Base-by-base conservation (phyloP, 2,329 filamentous ascomycete species). In the Calonectria fujianensis region DNA sequence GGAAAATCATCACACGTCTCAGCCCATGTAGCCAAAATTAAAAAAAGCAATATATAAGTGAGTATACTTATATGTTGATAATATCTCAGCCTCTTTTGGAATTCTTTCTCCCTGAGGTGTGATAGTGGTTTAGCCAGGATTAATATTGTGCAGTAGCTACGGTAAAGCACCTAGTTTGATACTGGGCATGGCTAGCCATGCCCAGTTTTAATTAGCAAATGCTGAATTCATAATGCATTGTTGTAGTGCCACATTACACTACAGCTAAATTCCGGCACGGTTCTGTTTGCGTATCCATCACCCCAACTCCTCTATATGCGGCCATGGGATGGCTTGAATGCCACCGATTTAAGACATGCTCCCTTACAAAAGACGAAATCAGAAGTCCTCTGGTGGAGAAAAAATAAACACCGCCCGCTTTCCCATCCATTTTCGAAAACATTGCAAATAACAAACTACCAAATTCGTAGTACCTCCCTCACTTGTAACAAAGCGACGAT, bases 281-380 rank as follows among this genome's bases (percentile, higher is more conserved):
- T 65, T 35, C 61, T 39, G 61, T 18, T 50, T 69, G 61, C 67
- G 39, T 51, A 39, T 39, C 51, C 51, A 37, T 54, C 52, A 45
- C 72, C 67, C 24, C 16, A 66, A 74, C 72, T 74, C 72, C 67
- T 74, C 67, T 74, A 73, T 66, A 66, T 67, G 67, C 67, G 52
- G 52, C 61, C 67, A 54, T 57, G 10, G 20, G 48, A 37, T 65
- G 45, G 35, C 70, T 64, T 45, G 57, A 59, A 65, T 65, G 37
- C 24, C 57, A 31, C 29, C 57, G 11, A 31, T 52, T 65, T 41
- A 32, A 67, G 59, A 70, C 59, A 70, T 64, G 29, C 29, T 50
- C 71, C 71, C 32, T 69, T 48, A 35, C 59, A 67, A 37, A 48
- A 65, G 32, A 37, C 51, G 41, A 66, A 63, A 66, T 37, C 48